Base-by-base conservation (phyloP, 1,139 yeast species). In the Sugiyamaella paludigena region DNA sequence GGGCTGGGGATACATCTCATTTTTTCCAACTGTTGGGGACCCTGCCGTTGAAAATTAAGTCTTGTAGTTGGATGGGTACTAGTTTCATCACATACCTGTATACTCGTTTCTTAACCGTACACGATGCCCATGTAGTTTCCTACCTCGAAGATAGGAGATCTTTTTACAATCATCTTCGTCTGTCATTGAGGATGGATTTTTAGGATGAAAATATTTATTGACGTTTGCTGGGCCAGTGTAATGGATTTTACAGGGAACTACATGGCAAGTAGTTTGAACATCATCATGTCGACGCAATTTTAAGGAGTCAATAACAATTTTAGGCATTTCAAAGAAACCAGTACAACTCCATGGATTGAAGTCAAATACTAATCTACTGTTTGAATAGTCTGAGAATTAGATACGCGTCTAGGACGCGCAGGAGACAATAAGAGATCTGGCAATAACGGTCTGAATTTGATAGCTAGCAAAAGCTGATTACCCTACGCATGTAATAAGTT, bases 191-290 rank as follows among this genome's bases (percentile, higher is more conserved):
- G 24, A 19, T 4, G 24, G 5, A 3, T 19, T 19, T 12, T 45
- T 44, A 13, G 51, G 47, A n/a, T 41, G 45, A 31, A 59, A 60
- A 40, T 57, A 53, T 35, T 51, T 48, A 9, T 50, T 43, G 30
- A 58, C 63, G 27, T 56, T 57, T 19, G 60, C 62, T 2, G 53
- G 48, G 10, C 66, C 65, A 2, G 55, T 58, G 40, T 58, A 50
- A 19, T 60, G 58, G 15, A 63, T 59, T 26, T 57, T 57, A 38
- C 66, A 63, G 1, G 66, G 66, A 43, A 63, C 33, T 9, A 60
- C 53, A 47, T 62, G 63, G 32, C 56, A 50, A 6, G 41, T 42
- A 1, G 52, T 16, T 9, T 10, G n/a, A 10, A 43, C 26, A 9
- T 11, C 7, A 11, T 36, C 27, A 19, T 12, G 36, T 24, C 40